Evolutionary conservation across 2,329 filamentous ascomycete genomes (phyloP).

Genomic region (Monosporascus sp.): DNA sequence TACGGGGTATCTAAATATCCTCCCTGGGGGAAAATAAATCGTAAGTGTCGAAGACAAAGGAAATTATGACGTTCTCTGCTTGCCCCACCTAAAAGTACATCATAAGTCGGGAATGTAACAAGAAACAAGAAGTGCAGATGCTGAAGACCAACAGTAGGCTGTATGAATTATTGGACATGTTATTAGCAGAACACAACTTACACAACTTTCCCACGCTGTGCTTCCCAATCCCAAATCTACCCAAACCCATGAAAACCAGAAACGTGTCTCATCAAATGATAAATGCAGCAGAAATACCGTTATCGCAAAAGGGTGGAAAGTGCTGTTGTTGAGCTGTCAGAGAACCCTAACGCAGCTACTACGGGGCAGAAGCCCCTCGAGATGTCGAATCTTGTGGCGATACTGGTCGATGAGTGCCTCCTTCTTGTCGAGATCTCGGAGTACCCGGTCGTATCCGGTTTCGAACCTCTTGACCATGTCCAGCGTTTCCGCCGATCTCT

Average conservation of each 20-base stretch:
- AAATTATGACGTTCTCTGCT: too few relatives aligned
- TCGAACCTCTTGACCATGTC: slow-evolving; percentile 7
- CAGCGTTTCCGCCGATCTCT: slow-evolving; percentile 1
- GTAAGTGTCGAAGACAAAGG: too few relatives aligned
- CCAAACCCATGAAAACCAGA: not conserved
- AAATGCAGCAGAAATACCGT: not conserved
- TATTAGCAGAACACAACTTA: not conserved
- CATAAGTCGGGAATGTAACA: too few relatives aligned
- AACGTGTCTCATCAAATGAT: not conserved
- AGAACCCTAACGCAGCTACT: not conserved
- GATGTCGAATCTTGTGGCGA: not conserved
- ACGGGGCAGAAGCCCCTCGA: not conserved
- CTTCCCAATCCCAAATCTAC: too few relatives aligned
- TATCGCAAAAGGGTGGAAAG: too few relatives aligned
- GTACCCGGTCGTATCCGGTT: slow-evolving; percentile 3
- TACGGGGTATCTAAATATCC: not conserved
- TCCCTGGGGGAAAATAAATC: too few relatives aligned
- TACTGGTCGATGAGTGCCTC: not conserved
- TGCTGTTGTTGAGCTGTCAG: too few relatives aligned
- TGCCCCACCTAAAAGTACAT: too few relatives aligned
- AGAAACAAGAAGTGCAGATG: not conserved
- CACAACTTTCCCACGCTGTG: not conserved
- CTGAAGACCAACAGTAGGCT: not conserved
- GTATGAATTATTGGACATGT: too few relatives aligned
- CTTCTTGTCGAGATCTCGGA: not conserved